Percentiles rank a stretch among this genome's conserved stretches.
Conservation (phyloP, 345 rosid genomes). For the Isatis tinctoria region DNA sequence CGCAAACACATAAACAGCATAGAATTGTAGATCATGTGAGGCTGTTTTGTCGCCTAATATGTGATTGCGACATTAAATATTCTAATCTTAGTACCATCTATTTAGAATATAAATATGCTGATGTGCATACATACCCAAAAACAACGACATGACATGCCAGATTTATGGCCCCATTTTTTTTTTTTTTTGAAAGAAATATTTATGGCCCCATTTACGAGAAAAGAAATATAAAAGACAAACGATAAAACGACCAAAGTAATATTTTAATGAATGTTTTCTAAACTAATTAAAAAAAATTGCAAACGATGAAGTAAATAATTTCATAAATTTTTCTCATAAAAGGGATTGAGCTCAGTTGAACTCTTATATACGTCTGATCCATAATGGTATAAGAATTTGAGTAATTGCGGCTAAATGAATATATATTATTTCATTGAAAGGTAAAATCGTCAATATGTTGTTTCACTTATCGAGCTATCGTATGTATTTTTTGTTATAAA, state of each 20-base stretch:
- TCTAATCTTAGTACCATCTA: not conserved
- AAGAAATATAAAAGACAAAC: not conserved
- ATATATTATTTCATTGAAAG: too few species aligned
- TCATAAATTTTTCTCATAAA: not conserved
- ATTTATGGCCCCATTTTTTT: conserved; percentile 15
- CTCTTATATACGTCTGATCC: not conserved
- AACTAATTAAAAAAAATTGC: not conserved
- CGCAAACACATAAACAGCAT: not conserved
- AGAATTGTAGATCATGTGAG: not conserved
- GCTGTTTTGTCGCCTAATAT: not conserved
- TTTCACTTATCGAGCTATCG: not conserved
- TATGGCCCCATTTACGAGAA: conserved; percentile 20
- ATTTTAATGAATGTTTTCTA: not conserved
- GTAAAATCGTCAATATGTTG: not conserved
- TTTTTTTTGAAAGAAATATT: too few species aligned
- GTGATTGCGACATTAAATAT: not conserved
- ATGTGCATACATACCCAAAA: not conserved
- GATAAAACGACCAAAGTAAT: not conserved
- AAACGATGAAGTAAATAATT: not conserved
- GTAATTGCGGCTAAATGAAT: not conserved
- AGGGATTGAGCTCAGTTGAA: not conserved
- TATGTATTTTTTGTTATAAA: not conserved
- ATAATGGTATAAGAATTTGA: not conserved
- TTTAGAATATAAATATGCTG: not conserved
- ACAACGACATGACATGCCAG: conserved; percentile 31